Percentiles rank a stretch among this genome's conserved stretches.
phyloP scores from a whole-genome alignment of 805 yeast species.

The Wickerhamiella sorbophila region DNA sequence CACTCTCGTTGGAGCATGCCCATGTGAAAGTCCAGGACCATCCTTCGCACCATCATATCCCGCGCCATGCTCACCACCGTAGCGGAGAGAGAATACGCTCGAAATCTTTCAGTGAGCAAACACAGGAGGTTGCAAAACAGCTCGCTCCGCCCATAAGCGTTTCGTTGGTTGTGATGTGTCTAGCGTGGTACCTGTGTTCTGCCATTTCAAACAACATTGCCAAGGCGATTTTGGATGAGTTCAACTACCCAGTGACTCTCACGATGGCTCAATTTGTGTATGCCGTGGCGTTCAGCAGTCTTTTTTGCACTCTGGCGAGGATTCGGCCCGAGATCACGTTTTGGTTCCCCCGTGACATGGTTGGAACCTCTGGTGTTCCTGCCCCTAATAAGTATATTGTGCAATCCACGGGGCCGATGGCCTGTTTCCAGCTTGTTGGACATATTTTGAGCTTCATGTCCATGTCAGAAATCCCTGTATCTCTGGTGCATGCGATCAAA shows the following conservation, averaged over 20 bases:
- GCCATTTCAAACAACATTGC: slow-evolving; percentile 73
- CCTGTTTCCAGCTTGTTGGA: slow-evolving; percentile 81
- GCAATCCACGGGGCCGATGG: slow-evolving; percentile 70
- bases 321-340: slow-evolving; percentile 20
- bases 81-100: slow-evolving; percentile 12
- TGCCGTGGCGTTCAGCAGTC: slow-evolving; percentile 36
- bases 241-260: slow-evolving; percentile 72
- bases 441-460: slow-evolving; percentile 86
- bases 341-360: slow-evolving; percentile 26
- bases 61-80: neutral
- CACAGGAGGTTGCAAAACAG: slow-evolving; percentile 26
- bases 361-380: slow-evolving; percentile 15
- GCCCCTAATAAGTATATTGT: slow-evolving; percentile 21
- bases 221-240: slow-evolving; percentile 55
- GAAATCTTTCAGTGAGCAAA: slow-evolving; percentile 15
- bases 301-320: slow-evolving; percentile 34
- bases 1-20: neutral
- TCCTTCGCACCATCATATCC: neutral
- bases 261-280: slow-evolving; percentile 77
- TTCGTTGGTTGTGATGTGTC: slow-evolving; percentile 43
- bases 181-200: slow-evolving; percentile 65
- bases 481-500: slow-evolving; percentile 86
- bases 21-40: neutral
- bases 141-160: slow-evolving; percentile 31
- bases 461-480: slow-evolving; percentile 85